Percentiles rank a stretch among this genome's conserved stretches.
Conservation (phyloP, 2,329 filamentous ascomycete genomes). For the Curvularia hawaiiensis region DNA sequence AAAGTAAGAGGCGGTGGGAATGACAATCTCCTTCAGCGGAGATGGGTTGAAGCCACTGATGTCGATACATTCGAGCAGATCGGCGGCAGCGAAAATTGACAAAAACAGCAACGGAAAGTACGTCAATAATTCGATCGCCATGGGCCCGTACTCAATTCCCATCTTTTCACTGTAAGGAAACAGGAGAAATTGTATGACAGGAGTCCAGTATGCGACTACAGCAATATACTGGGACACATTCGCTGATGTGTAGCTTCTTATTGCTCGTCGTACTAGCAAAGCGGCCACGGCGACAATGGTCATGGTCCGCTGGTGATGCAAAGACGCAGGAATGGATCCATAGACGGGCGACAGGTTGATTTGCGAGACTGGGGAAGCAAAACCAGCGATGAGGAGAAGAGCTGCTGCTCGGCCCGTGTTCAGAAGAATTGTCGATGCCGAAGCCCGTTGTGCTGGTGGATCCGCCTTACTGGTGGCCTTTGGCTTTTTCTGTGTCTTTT, state of each 20-base stretch:
- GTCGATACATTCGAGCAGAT: constrained; percentile 66
- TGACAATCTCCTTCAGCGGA: constrained; percentile 66
- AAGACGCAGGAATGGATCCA: constrained; percentile 76
- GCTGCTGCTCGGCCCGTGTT: constrained; percentile 42
- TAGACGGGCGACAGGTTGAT: constrained; percentile 85
- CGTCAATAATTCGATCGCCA: constrained; percentile 75
- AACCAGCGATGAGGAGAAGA: constrained; percentile 63
- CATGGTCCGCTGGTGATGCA: constrained; percentile 72
- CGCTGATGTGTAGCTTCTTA: constrained; percentile 58
- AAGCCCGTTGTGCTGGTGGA: constrained; percentile 29
- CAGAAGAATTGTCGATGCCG: constrained; percentile 32
- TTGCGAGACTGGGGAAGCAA: constrained; percentile 73
- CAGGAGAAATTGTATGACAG: constrained; percentile 73
- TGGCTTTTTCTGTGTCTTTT: constrained; percentile 44
- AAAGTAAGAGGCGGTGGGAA: constrained; percentile 69
- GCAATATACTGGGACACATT: constrained; percentile 63
- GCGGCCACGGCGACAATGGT: constrained; percentile 71
- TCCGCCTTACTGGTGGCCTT: constrained; percentile 37
- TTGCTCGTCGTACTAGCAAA: constrained; percentile 68
- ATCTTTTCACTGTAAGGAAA: constrained; percentile 68
- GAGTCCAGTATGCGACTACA: constrained; percentile 75
- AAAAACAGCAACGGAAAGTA: constrained; percentile 60
- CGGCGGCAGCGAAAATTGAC: constrained; percentile 46
- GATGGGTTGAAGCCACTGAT: constrained; percentile 60
- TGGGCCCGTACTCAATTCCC: constrained; percentile 73